Percentiles rank a stretch among this genome's conserved stretches.
Evolutionary conservation across 192 early-diverging fungal species (phyloP).

Genomic region (Phlyctochytrium arcticum): DNA sequence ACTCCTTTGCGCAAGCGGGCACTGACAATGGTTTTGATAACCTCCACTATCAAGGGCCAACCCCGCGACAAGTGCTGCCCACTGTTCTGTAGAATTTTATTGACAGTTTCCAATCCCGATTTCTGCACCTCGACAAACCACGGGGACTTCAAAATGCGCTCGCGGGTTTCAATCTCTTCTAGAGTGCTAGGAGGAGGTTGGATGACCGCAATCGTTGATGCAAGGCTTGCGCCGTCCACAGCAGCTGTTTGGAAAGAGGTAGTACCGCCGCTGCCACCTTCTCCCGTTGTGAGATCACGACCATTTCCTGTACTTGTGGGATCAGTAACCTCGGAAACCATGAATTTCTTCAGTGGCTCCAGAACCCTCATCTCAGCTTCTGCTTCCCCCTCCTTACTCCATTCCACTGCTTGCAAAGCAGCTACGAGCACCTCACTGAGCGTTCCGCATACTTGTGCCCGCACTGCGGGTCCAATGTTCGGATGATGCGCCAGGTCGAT

Average conservation of each 20-base stretch:
- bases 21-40: constrained; percentile 59
- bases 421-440: constrained; percentile 72
- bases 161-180: constrained; percentile 22
- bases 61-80: constrained; percentile 81
- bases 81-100: constrained; percentile 83
- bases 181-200: no score
- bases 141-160: constrained; percentile 19
- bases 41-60: constrained; percentile 89
- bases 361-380: constrained; percentile 56
- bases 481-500: constrained; percentile 68
- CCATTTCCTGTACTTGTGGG: no score
- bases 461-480: constrained; percentile 52
- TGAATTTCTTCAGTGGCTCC: constrained; percentile 65
- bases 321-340: no score
- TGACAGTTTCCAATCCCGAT: constrained; percentile 81
- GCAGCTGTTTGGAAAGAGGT: not conserved
- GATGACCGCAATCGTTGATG: no score
- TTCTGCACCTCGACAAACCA: constrained; percentile 74
- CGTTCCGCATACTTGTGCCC: constrained; percentile 72
- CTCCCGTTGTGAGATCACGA: constrained; percentile 58
- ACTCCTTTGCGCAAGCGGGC: not conserved
- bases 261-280: not conserved
- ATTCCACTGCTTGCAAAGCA: constrained; percentile 60
- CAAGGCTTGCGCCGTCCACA: constrained; percentile 4
- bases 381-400: constrained; percentile 35